phyloP scores from a whole-genome alignment of 495 filamentous ascomycete genomes.

The Penicillium chermesinum region DNA sequence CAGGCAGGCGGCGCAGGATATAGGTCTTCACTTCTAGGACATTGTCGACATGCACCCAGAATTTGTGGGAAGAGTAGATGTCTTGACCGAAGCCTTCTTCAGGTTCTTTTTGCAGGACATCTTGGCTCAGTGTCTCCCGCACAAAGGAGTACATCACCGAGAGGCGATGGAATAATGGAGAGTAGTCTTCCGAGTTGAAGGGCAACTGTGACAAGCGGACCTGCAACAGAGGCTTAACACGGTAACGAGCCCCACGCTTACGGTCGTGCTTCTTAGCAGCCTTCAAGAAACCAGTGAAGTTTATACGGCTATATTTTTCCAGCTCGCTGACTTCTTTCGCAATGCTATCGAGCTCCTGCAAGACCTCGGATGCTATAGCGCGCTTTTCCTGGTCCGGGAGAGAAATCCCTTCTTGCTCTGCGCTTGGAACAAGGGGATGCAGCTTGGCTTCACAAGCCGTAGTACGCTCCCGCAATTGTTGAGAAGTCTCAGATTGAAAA shows the following conservation, averaged over 20 bases:
- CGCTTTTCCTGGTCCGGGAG: constrained; percentile 40
- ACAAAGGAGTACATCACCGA: constrained; percentile 96
- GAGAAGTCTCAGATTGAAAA: constrained; percentile 75
- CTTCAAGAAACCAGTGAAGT: constrained; percentile 96
- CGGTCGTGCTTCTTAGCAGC: constrained; percentile 98
- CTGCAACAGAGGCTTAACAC: constrained; percentile 83
- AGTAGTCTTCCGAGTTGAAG: constrained; percentile 94
- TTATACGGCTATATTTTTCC: constrained; percentile 91
- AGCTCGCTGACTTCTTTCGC: constrained; percentile 87
- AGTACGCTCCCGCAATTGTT: constrained; percentile 64
- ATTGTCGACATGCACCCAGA: constrained; percentile 96
- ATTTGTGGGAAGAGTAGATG: constrained; percentile 88
- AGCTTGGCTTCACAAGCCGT: constrained; percentile 50
- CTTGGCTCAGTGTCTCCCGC: constrained; percentile 66
- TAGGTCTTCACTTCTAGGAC: constrained; percentile 92
- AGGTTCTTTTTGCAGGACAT: constrained; percentile 37
- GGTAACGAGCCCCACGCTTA: constrained; percentile 74
- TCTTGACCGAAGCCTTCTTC: constrained; percentile 49
- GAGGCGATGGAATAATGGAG: constrained; percentile 76
- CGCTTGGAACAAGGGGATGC: constrained; percentile 37
- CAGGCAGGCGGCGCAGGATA: constrained; percentile 82
- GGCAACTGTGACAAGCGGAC: constrained; percentile 79
- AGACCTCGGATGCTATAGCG: constrained; percentile 58
- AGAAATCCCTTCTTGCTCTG: constrained; percentile 24
- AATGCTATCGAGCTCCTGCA: constrained; percentile 77